Evolutionary conservation across 768 basidiomycete genomes (phyloP).

Genomic region (Boletus bicolor): DNA sequence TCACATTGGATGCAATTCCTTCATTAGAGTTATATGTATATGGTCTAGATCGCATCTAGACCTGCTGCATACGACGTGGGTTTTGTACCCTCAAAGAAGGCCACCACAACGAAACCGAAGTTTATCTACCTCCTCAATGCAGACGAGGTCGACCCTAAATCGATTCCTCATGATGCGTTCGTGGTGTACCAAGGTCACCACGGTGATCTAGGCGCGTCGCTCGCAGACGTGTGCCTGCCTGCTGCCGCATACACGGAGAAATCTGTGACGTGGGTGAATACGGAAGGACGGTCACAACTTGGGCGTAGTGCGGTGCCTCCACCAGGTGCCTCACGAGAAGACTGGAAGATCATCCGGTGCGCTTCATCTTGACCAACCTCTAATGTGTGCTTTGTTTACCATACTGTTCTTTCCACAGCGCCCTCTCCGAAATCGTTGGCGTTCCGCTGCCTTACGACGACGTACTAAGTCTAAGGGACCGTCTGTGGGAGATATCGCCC

Average conservation of each 20-base stretch:
- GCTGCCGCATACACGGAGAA: slow-evolving; percentile 94
- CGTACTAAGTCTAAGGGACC: slow-evolving; percentile 75
- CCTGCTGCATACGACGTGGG: slow-evolving; percentile 94
- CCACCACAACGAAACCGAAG: slow-evolving; percentile 76
- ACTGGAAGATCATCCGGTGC: slow-evolving; percentile 95
- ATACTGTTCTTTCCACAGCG: slow-evolving; percentile 42
- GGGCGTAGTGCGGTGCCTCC: slow-evolving; percentile 89
- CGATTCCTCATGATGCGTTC: slow-evolving; percentile 89
- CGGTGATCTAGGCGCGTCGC: slow-evolving; percentile 92
- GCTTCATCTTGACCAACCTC: not conserved
- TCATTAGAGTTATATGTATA: not conserved
- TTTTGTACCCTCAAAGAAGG: slow-evolving; percentile 82
- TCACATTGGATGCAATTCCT: not conserved
- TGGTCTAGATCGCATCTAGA: slow-evolving; percentile 75
- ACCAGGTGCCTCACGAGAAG: slow-evolving; percentile 93
- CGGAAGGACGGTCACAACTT: slow-evolving; percentile 89
- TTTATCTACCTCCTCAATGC: slow-evolving; percentile 97
- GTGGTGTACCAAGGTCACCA: slow-evolving; percentile 99
- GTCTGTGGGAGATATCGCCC: slow-evolving; percentile 97
- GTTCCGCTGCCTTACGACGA: slow-evolving; percentile 86
- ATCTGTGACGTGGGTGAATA: slow-evolving; percentile 91
- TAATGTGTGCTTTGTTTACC: not conserved
- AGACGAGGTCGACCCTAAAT: slow-evolving; percentile 85
- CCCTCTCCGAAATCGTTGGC: slow-evolving; percentile 85
- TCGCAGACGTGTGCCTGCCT: slow-evolving; percentile 96